Conservation (phyloP, 2,329 filamentous ascomycete species). For the Aureobasidium musti region DNA sequence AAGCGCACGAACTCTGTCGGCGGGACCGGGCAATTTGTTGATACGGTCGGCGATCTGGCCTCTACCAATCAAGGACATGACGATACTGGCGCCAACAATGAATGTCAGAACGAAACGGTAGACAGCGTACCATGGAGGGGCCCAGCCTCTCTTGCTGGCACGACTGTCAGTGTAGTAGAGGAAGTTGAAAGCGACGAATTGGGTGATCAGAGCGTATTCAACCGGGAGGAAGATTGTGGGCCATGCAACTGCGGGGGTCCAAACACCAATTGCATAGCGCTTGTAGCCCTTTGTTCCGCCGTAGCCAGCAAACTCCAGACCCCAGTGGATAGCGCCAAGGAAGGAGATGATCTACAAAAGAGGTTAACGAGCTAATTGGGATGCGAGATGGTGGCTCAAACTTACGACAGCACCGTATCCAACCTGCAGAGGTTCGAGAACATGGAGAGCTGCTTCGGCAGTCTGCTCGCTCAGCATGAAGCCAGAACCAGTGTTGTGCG, state of each 20-base stretch:
- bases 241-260: slow-evolving; percentile 81
- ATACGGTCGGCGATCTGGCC: slow-evolving; percentile 69
- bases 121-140: slow-evolving; percentile 79
- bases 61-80: slow-evolving; percentile 77
- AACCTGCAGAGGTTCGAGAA: slow-evolving; percentile 84
- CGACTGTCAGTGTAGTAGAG: slow-evolving; percentile 83
- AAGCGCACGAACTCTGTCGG: slow-evolving; percentile 54
- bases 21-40: slow-evolving; percentile 47
- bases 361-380: not conserved
- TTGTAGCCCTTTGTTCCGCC: slow-evolving; percentile 68
- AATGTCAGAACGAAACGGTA: slow-evolving; percentile 94
- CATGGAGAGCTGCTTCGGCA: slow-evolving; percentile 69
- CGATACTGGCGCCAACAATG: slow-evolving; percentile 79
- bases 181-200: slow-evolving; percentile 81
- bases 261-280: slow-evolving; percentile 80
- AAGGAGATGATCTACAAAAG: slow-evolving; percentile 76
- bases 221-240: slow-evolving; percentile 81
- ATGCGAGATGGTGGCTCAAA: slow-evolving; percentile 32
- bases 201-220: slow-evolving; percentile 80
- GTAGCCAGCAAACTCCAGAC: slow-evolving; percentile 77
- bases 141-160: slow-evolving; percentile 73
- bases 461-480: slow-evolving; percentile 69
- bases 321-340: slow-evolving; percentile 92
- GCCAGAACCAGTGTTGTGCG: slow-evolving; percentile 60
- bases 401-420: slow-evolving; percentile 83